Base-by-base conservation (phyloP, 768 basidiomycete genomes). In the Suillus bovinus region DNA sequence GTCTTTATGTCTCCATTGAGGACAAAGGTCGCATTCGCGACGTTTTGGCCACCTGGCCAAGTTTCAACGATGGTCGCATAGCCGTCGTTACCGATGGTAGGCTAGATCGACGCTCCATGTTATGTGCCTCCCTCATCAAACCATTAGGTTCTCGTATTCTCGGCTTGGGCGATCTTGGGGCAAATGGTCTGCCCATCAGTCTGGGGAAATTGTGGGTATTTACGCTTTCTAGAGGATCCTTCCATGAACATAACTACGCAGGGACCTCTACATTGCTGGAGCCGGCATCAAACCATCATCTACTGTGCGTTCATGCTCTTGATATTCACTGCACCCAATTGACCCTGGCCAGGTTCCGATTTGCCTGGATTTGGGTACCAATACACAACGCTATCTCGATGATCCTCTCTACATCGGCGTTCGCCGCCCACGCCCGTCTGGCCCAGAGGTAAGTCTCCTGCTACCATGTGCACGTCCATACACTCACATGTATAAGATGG, bases 351-450 rank as follows among this genome's bases (percentile, higher is more conserved):
- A 79, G 78, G 71, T 90, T 17, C 89, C 89, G 14, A 86, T 90
- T 59, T 86, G 85, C 63, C 79, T 88, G 58, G 90, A 92, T 74
- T 80, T 92, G 46, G 91, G 91, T 22, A 92, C 91, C 13, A 90
- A 92, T 74, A 91, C 86, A 46, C 77, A 85, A 61, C 81, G 78
- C 58, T 84, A 84, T 70, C 75, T 90, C 52, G 79, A 85, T 42
- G 90, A 92, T 67, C 89, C 91, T 39, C 79, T 92, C 6, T 93
- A 93, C 77, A 80, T 92, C 64, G 91, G 91, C 60, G 79, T 88
- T 6, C 82, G 86, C 54, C 82, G 82, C 58, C 82, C 74, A 61
- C 78, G 88, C 44, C 84, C 84, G 5, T 68, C 69, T 13, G 71
- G 70, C 13, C 63, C 67, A 53, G 84, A 85, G 76, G 84, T 78